Conservation (phyloP, 2,329 filamentous ascomycete genomes). For the Lachnellula cervina region DNA sequence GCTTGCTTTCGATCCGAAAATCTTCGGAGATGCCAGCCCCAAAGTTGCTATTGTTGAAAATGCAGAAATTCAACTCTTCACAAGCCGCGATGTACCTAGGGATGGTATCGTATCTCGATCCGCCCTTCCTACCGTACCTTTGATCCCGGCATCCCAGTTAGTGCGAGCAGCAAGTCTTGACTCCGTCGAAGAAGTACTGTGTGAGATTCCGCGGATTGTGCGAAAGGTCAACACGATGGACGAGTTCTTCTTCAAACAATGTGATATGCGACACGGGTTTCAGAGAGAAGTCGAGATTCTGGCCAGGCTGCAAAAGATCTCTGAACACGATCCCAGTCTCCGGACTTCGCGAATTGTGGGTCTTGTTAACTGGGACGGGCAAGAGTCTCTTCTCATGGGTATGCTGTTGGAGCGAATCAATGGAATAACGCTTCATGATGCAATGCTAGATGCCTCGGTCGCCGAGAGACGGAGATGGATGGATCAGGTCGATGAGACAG, state of each 20-base stretch:
- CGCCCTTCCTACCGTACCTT: conserved; percentile 5
- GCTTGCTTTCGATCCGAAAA: conserved; percentile 8
- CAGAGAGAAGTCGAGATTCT: conserved; percentile 10
- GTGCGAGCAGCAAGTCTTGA: conserved; percentile 8
- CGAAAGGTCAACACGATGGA: conserved; percentile 5
- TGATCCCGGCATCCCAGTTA: conserved; percentile 6
- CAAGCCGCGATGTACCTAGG: conserved; percentile 4
- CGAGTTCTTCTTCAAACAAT: conserved; percentile 8
- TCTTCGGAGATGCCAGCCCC: conserved; percentile 9
- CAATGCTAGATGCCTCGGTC: conserved; percentile 8
- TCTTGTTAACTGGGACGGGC: conserved; percentile 10
- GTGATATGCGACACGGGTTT: conserved; percentile 7
- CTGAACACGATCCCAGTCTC: conserved; percentile 8
- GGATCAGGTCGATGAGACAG: conserved; percentile 12
- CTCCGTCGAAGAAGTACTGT: conserved; percentile 9
- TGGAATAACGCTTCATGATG: conserved; percentile 8
- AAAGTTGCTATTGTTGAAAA: conserved; percentile 8
- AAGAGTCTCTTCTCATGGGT: conserved; percentile 11
- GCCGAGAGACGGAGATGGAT: conserved; percentile 10
- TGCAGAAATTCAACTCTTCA: conserved; percentile 2
- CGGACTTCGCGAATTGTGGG: conserved; percentile 12
- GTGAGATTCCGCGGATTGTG: conserved; percentile 9
- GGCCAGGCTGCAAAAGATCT: conserved; percentile 8
- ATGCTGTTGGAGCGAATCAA: conserved; percentile 11
- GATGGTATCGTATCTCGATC: conserved; percentile 8